A percentile compares a stretch with the other conserved stretches of the same genome.
Evolutionary conservation across 805 yeast species (phyloP).

Genomic region (Phaffomyces opuntiae): DNA sequence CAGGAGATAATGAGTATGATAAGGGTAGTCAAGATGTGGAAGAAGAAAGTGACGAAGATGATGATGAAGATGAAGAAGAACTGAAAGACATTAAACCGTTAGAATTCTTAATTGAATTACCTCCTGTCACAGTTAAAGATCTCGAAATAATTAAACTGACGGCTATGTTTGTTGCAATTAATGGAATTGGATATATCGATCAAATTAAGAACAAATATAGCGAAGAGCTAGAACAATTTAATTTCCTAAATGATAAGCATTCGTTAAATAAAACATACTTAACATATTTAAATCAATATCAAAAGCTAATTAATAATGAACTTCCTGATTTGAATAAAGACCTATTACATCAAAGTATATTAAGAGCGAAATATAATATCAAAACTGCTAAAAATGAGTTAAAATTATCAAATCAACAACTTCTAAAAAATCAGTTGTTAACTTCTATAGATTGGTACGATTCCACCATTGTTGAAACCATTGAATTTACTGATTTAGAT

Average conservation of each 20-base stretch:
- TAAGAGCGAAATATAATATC: constrained; percentile 42
- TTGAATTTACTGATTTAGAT: constrained; percentile 59
- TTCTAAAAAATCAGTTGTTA: constrained; percentile 40
- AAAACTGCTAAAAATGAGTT: constrained; percentile 29
- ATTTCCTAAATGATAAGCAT: constrained; percentile 55
- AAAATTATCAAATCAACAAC: constrained; percentile 28
- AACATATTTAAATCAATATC: constrained; percentile 51
- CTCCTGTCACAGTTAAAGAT: constrained; percentile 52
- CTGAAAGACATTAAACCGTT: constrained; percentile 4
- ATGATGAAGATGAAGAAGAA: constrained; percentile 9
- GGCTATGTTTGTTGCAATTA: constrained; percentile 60
- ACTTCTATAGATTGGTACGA: constrained; percentile 87
- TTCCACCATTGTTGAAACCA: constrained; percentile 62
- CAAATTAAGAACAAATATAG: constrained; percentile 30
- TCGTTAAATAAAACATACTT: constrained; percentile 49
- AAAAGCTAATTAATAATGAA: constrained; percentile 12
- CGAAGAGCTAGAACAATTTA: constrained; percentile 47
- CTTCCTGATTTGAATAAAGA: constrained; percentile 17
- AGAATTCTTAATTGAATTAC: constrained; percentile 12
- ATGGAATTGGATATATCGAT: constrained; percentile 42
- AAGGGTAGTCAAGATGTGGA: background rate
- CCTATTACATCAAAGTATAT: constrained; percentile 35
- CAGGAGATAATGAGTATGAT: background rate
- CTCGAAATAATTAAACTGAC: constrained; percentile 62
- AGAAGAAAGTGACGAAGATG: constrained; percentile 14